Base-by-base conservation (phyloP, 2,329 filamentous ascomycete species). In the Penicillium sp. region DNA sequence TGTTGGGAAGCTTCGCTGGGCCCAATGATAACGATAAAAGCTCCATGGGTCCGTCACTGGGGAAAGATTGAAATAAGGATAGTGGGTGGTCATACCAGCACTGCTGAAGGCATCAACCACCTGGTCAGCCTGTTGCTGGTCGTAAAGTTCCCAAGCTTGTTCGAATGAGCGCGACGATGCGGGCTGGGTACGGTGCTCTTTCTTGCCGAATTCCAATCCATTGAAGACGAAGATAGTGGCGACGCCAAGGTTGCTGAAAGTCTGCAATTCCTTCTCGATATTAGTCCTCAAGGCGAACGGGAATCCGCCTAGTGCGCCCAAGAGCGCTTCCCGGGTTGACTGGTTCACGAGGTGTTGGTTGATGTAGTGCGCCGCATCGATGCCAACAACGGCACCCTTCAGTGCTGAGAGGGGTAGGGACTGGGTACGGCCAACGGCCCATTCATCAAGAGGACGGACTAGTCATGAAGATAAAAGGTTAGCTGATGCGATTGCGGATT, bases 341-440 rank as follows among this genome's bases (percentile, higher is more conserved):
- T 82, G 73, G 54, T 82, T 83, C 68, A 88, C 85, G 66, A 96
- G 85, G 62, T 96, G 83, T 56, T 86, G 85, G 71, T 88, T 83
- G 60, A 99, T 84, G 73, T 94, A 97, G 74, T 95, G 89, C 50
- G 89, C 88, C 53, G 93, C 94, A 78, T 97, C 92, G 67, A 97
- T 86, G 61, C 87, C 92, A 65, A 97, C 83, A 51, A 87, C 83
- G 57, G 85, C 85, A 70, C 87, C 87, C 68, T 88, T 85, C 64
- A 97, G 80, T 59, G 89, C 84, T 57, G 86, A 80, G 63, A 95
- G 74, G 56, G 86, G 79, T 64, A 85, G 82, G 46, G 79, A 82
- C 68, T 80, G 78, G 58, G 77, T 75, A 61, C 83, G 77, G 66
- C 72, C 74, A 61, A 74, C 75, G 52, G 77, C 80, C 83, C 83